Evolutionary conservation across 2,329 filamentous ascomycete genomes (phyloP), one percentile per base, ranked within the genome.

Genomic region (Diaporthe amygdali): DNA sequence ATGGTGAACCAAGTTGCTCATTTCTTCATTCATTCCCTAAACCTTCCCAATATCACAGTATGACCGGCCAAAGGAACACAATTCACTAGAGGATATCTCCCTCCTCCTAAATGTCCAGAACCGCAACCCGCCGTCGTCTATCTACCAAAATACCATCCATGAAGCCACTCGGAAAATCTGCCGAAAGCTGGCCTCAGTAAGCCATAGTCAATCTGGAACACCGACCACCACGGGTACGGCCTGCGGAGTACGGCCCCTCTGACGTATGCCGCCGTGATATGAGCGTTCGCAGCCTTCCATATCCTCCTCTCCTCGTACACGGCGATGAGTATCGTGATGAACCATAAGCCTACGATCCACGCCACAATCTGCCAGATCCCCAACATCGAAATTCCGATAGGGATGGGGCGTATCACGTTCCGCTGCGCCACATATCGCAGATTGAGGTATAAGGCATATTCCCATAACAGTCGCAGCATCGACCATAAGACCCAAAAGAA

Each of bases 241-340:
- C 34, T 27, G 41, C 49, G 54, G 7, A 49, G 2, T 15, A 67
- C 47, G 32, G 76, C 20, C 2, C 76, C 76, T 15, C 59, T 30
- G 39, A 76, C 20, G 44, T 78, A 78, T 10, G 72, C 68, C 6
- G 41, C 51, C n/a, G 74, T 73, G 22, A 49, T 46, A 66, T 73
- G 76, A 22, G 74, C 68, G 54, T 76, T 77, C 9, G 66, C 69
- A 27, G 41, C 69, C 12, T 71, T 15, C 77, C 77, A 78, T n/a
- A 76, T 54, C 15, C 49, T 63, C n/a, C 77, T 71, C 74, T 78
- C 77, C 37, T 70, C 70, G 37, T 52, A 27, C 32, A 77, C 54
- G 14, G 77, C 74, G 20, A 75, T 32, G n/a, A 73, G 49, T 27
- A 72, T 34, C 12, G 76, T 49, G 22, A 39, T 39, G 25, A 71